phyloP scores from a whole-genome alignment of 352 stramenopile species.

The Aphanomyces euteiches region DNA sequence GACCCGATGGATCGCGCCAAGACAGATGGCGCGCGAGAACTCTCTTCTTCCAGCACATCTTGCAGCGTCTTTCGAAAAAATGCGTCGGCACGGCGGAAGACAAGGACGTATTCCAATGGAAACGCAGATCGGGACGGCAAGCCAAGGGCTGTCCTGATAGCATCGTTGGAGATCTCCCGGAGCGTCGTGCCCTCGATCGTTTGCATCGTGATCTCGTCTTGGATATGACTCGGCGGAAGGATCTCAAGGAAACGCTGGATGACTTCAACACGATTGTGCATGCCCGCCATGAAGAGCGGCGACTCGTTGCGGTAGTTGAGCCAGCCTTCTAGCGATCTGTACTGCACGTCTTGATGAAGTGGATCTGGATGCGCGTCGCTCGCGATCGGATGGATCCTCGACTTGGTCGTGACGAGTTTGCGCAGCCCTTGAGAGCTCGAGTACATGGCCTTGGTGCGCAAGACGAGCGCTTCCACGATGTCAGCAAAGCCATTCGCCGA shows the following conservation, averaged over 20 bases:
- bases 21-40: constrained; percentile 49
- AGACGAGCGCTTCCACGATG: constrained; percentile 12
- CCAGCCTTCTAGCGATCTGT: constrained; percentile 41
- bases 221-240: constrained; percentile 43
- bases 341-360: background rate
- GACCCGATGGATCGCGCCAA: constrained; percentile 38
- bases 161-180: constrained; percentile 51
- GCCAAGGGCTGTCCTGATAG: constrained; percentile 37
- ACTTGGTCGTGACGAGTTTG: background rate
- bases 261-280: constrained; percentile 51
- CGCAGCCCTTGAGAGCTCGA: background rate
- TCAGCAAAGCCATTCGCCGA: constrained; percentile 2
- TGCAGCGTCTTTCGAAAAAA: constrained; percentile 72
- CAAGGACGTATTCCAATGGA: constrained; percentile 53
- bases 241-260: constrained; percentile 39
- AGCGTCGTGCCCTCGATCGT: constrained; percentile 74
- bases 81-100: constrained; percentile 58
- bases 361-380: background rate
- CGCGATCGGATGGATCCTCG: constrained; percentile 2
- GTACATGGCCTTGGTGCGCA: background rate
- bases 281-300: constrained; percentile 55
- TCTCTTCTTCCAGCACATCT: constrained; percentile 69
- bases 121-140: constrained; percentile 12
- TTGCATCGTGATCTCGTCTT: constrained; percentile 53
- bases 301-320: constrained; percentile 63